Percentiles rank a stretch among this genome's conserved stretches.
Evolutionary conservation across 768 basidiomycete genomes (phyloP).

Genomic region (Phylloporus sp.): DNA sequence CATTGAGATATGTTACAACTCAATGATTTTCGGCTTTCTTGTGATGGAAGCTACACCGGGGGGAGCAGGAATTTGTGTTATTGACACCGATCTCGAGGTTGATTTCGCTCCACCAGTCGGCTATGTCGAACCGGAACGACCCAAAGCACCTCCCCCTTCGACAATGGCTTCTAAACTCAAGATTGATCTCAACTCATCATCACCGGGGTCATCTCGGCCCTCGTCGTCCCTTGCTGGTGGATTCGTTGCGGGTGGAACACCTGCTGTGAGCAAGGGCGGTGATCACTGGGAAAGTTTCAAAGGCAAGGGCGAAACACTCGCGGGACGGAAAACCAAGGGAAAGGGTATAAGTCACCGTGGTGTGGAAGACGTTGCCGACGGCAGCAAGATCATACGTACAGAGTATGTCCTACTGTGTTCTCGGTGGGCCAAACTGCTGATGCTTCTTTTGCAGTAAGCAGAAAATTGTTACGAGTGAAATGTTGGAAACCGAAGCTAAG

Average conservation of each 20-base stretch:
- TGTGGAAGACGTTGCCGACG: conserved; percentile 71
- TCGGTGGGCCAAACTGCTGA: conserved; percentile 5
- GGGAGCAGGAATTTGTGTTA: conserved; percentile 80
- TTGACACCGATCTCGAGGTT: conserved; percentile 97
- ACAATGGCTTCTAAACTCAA: conserved; percentile 98
- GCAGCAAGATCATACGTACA: conserved; percentile 86
- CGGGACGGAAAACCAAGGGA: conserved; percentile 90
- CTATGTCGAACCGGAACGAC: conserved; percentile 91
- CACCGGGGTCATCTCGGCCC: conserved; percentile 82
- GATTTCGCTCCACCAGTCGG: conserved; percentile 93
- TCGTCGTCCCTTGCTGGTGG: conserved; percentile 69
- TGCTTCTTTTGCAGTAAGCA: conserved; percentile 54
- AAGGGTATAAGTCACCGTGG: conserved; percentile 86
- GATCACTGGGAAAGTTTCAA: conserved; percentile 95
- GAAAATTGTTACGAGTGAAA: conserved; percentile 77
- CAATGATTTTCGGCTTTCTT: conserved; percentile 89
- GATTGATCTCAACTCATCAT: conserved; percentile 85
- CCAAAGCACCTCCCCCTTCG: conserved; percentile 71
- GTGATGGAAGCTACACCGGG: conserved; percentile 92
- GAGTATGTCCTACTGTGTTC: conserved; percentile 56
- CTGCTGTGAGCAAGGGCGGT: conserved; percentile 66
- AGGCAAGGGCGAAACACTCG: conserved; percentile 88
- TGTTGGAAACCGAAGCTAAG: conserved; percentile 66
- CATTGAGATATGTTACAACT: conserved; percentile 97
- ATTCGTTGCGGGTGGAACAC: conserved; percentile 49